A percentile compares a stretch with the other conserved stretches of the same genome.
Conservation (phyloP, 768 basidiomycete genomes). For the Gautieria morchelliformis region DNA sequence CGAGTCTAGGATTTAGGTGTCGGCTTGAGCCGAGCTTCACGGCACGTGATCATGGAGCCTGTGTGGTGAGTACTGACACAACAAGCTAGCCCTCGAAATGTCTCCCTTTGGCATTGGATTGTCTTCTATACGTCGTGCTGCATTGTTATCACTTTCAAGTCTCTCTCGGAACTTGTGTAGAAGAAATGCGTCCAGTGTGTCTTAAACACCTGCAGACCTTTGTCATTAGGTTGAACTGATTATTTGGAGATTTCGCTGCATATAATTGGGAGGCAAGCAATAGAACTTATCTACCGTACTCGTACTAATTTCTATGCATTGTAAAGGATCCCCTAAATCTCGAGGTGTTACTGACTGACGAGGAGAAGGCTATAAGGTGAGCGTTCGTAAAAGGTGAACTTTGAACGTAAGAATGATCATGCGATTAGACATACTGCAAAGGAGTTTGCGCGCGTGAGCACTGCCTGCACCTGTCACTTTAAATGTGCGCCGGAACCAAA, state of each 20-base stretch:
- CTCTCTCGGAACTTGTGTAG: not conserved
- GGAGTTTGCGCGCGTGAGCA: conserved; percentile 66
- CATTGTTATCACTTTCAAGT: not conserved
- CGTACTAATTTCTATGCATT: not conserved
- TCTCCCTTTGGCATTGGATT: not conserved
- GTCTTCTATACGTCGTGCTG: not conserved
- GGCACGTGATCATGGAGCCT: not conserved
- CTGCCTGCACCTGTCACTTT: not conserved
- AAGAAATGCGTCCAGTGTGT: conserved; percentile 2
- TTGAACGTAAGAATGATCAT: no score
- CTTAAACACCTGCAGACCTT: not conserved
- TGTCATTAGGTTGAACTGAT: not conserved
- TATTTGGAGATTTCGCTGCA: not conserved
- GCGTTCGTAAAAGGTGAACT: conserved; percentile 10
- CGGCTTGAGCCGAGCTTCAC: no score
- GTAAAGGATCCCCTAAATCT: conserved; percentile 73
- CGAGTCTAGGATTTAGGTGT: no score
- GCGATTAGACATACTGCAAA: conserved; percentile 61
- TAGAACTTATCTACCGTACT: not conserved
- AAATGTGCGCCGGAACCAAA: not conserved
- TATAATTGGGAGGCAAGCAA: conserved; percentile 2
- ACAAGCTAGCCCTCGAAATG: not conserved
- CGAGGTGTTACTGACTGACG: conserved; percentile 75
- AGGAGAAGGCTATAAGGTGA: conserved; percentile 83
- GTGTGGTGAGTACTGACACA: not conserved